A percentile compares a stretch with the other conserved stretches of the same genome.
Evolutionary conservation across 2,329 filamentous ascomycete genomes (phyloP).

Genomic region (Trichoderma harzianum): DNA sequence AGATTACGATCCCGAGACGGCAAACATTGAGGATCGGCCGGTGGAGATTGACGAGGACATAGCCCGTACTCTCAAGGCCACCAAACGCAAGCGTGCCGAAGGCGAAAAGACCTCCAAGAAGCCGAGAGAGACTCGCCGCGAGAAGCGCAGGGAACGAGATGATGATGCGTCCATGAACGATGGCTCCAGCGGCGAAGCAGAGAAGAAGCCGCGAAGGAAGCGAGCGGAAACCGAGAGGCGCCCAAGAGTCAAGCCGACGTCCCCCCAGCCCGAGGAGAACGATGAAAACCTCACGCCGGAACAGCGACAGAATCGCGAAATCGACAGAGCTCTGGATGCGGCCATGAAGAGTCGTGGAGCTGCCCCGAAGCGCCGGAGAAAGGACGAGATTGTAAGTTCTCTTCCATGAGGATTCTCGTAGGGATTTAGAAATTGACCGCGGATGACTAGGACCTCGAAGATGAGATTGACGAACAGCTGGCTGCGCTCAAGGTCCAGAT

Average conservation of each 20-base stretch:
- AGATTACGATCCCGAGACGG: conserved; percentile 64
- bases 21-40: conserved; percentile 60
- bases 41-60: conserved; percentile 67
- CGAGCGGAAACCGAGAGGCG: conserved; percentile 48
- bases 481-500: conserved; percentile 83
- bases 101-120: conserved; percentile 63
- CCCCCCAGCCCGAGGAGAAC: conserved; percentile 63
- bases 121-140: conserved; percentile 68
- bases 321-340: conserved; percentile 84
- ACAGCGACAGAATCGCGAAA: conserved; percentile 76
- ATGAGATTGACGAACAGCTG: conserved; percentile 85
- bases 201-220: conserved; percentile 46
- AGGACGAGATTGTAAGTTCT: conserved; percentile 74
- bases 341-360: conserved; percentile 73
- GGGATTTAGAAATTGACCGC: not conserved
- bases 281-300: conserved; percentile 80
- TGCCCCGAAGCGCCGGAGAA: conserved; percentile 66
- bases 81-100: conserved; percentile 62
- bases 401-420: not conserved
- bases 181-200: conserved; percentile 43
- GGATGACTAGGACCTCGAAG: conserved; percentile 70
- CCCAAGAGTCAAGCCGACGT: conserved; percentile 41
- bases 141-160: conserved; percentile 54
- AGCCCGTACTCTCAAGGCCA: conserved; percentile 60
- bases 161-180: conserved; percentile 49